phyloP scores from a whole-genome alignment of 768 basidiomycete species.

The Amanita polypyramis region DNA sequence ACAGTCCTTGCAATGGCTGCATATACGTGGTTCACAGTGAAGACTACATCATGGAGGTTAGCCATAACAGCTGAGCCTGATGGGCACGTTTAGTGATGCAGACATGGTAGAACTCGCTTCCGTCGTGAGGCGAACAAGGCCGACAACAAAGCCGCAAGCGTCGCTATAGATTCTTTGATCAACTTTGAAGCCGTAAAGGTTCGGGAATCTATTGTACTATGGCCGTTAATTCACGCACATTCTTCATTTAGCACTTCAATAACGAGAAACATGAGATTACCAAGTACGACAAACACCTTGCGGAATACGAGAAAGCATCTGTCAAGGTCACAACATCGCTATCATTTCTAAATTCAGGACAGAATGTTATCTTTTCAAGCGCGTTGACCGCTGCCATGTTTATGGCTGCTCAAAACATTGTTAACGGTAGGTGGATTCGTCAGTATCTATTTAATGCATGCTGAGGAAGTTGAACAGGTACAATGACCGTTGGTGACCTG shows the following conservation, averaged over 20 bases:
- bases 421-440: constrained; percentile 52
- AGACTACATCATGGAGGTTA: constrained; percentile 94
- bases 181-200: constrained; percentile 99
- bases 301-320: constrained; percentile 82
- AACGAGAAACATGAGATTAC: constrained; percentile 88
- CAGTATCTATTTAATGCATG: not conserved
- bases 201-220: constrained; percentile 6
- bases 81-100: constrained; percentile 3
- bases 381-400: constrained; percentile 95
- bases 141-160: constrained; percentile 91
- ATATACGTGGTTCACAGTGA: constrained; percentile 96
- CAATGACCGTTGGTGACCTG: constrained; percentile 96
- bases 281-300: constrained; percentile 86
- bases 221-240: constrained; percentile 7
- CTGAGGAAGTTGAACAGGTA: constrained; percentile 41
- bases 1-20: constrained; percentile 76
- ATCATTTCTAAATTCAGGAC: constrained; percentile 90
- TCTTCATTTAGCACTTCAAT: constrained; percentile 73
- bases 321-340: constrained; percentile 93
- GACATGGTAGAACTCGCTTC: constrained; percentile 64
- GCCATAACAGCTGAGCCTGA: not conserved
- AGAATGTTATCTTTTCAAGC: constrained; percentile 91
- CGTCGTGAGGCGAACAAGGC: constrained; percentile 92
- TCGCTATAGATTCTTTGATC: constrained; percentile 91
- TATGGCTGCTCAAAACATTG: constrained; percentile 87